Base-by-base conservation (phyloP, 2,329 filamentous ascomycete genomes). In the Magnaporthiopsis rhizophila region DNA sequence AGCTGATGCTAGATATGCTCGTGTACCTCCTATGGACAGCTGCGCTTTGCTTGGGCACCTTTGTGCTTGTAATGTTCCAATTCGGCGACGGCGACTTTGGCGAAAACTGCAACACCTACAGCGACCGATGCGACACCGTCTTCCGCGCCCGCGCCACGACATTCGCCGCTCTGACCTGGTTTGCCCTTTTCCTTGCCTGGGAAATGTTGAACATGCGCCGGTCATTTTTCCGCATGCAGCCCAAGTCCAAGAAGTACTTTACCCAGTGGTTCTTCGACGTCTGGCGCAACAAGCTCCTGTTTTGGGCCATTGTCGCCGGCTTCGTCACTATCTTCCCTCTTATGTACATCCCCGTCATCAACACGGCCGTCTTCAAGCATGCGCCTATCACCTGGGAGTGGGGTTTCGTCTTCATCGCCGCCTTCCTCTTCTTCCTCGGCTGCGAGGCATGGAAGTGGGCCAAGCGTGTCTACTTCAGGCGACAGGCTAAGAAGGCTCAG, bases 121-220 rank as follows among this genome's bases (percentile, higher is more conserved):
- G 72, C 57, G 67, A 74, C 30, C 72, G 74, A 26, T 88, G 85
- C 71, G 80, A 83, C 34, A 78, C 78, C 0, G 83, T 87, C 13
- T 88, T 86, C 78, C 82, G 83, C n/a, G 86, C 86, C 2, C 83
- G 86, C 11, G 84, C 85, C 1, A 88, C 86, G 2, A 86, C 83
- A 26, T 89, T 89, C 68, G 85, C 85, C 32, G 86, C 82, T 67
- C 77, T 89, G 65, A 89, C 86, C 2, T 89, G 86, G 86, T 86
- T 83, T 66, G 84, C 86, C 0, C 79, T 89, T 32, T 87, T 89
- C 77, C 78, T 88, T 21, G 87, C 86, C 0, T 89, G 87, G 86
- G 86, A 89, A 69, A 85, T 88, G 79, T 79, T 88, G 64, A 79
- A 86, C 67, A 79, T 86, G 74, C 83, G 86, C 45, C 82, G 84